These are phyloP conservation scores for Alternaria solani DNA, from an alignment of 2,329 filamentous ascomycete genomes.

Conservation along the genomic window DNA sequence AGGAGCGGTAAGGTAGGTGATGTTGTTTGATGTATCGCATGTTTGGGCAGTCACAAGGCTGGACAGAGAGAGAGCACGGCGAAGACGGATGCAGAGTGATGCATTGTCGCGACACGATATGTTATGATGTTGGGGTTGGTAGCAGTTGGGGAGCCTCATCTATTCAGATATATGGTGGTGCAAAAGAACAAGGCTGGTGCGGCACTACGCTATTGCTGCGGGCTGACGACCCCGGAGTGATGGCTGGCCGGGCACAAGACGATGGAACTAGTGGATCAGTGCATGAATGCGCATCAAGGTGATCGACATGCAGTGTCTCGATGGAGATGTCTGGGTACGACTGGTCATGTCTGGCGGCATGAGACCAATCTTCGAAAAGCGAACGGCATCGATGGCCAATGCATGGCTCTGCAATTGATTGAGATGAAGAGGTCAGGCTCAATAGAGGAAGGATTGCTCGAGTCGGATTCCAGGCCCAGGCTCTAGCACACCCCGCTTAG, in stretches of 20 bases:
- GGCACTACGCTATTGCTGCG: not conserved
- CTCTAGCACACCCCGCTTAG: conserved; percentile 15
- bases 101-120: not conserved
- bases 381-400: not conserved
- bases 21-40: conserved; percentile 10
- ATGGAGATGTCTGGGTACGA: not conserved
- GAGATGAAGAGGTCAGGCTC: not conserved
- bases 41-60: not conserved
- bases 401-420: not conserved
- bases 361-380: not conserved
- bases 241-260: not conserved
- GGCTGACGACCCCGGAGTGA: not conserved
- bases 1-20: conserved; percentile 41
- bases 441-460: not conserved
- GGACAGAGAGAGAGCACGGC: not conserved
- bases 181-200: not conserved
- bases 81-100: not conserved
- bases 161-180: not conserved
- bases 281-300: not conserved
- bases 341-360: not conserved
- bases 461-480: not conserved
- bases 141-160: not conserved
- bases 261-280: not conserved
- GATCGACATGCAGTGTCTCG: not conserved
- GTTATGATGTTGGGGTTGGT: not conserved